Evolutionary conservation across 2,329 filamentous ascomycete genomes (phyloP).

Genomic region (Alternaria angustiovoidea): DNA sequence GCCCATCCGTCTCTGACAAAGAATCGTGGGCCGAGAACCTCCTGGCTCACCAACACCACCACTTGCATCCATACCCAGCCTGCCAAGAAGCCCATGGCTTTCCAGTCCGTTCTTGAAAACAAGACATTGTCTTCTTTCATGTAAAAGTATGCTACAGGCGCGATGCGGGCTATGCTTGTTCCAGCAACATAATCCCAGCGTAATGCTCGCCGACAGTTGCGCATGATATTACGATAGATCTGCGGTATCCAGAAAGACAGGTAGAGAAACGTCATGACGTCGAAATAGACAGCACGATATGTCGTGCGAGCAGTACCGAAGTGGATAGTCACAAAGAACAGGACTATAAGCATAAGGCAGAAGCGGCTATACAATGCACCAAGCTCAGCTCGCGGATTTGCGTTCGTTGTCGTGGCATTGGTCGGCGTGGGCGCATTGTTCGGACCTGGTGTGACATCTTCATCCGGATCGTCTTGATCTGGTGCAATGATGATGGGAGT

Average conservation of each 20-base stretch:
- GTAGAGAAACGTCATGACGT: constrained; percentile 75
- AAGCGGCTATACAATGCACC: constrained; percentile 69
- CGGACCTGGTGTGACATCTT: constrained; percentile 34
- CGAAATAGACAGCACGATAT: constrained; percentile 63
- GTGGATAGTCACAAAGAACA: constrained; percentile 67
- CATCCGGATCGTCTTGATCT: constrained; percentile 62
- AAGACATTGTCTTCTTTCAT: constrained; percentile 79
- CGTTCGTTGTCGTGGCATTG: constrained; percentile 29
- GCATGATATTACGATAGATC: constrained; percentile 86
- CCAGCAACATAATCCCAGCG: constrained; percentile 89
- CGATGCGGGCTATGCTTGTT: constrained; percentile 78
- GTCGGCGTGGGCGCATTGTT: constrained; percentile 34
- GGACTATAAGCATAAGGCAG: constrained; percentile 65
- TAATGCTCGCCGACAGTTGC: constrained; percentile 91
- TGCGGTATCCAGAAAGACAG: constrained; percentile 93
- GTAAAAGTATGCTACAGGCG: constrained; percentile 88
- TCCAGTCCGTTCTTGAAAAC: constrained; percentile 74
- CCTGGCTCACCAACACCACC: constrained; percentile 78
- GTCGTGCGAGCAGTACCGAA: constrained; percentile 64
- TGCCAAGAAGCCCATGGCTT: constrained; percentile 69
- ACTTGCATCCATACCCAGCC: constrained; percentile 91
- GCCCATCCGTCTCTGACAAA: constrained; percentile 75
- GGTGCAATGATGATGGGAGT: constrained; percentile 67
- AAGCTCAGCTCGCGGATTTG: constrained; percentile 56
- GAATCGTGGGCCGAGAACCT: constrained; percentile 87